Base-by-base conservation (phyloP, 2,329 filamentous ascomycete genomes). In the Lasiodiplodia hormozganensis region DNA sequence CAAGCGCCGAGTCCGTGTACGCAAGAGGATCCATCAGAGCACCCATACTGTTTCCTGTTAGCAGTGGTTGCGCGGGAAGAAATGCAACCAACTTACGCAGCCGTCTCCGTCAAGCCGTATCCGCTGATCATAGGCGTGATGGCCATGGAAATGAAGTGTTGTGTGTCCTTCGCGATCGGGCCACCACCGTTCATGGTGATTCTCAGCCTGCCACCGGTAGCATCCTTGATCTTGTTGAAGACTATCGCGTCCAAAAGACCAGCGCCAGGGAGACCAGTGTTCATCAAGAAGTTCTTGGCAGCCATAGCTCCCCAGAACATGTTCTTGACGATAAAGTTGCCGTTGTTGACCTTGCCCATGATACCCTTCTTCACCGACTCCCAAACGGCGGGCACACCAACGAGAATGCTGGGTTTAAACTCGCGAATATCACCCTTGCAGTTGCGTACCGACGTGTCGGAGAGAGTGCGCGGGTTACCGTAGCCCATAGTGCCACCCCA, bases 321-420 rank as follows among this genome's bases (percentile, higher is more conserved):
- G 74, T 90, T 89, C 81, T 86, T 90, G 69, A 90, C 86, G 52
- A 98, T 69, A n/a, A 86, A 80, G 75, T 89, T 90, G 70, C 91
- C 87, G 69, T 86, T 83, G 76, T 92, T 90, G 70, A 98, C 90
- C 80, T 94, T 93, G 57, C 38, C 23, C 38, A 62, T 36, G 38
- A 62, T 62, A 21, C 54, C 54, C 31, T 36, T 57, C 54, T 57
- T 36, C 23, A 36, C 54, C 18, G 36, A 36, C 54, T 38, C 31
- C 94, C 95, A 99, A 38, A 99, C 91, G 69, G 96, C 94, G 1
- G 96, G 96, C 3, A 99, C 96, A 79, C 96, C 96, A 49, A 97
- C 92, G 78, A 99, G 87, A 77, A 97, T 87, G 2, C 94, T 96
- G 0, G 96, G 96, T 74, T 87, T 88, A 78, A 98, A 91, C 76